Base-by-base conservation (phyloP, 2,329 filamentous ascomycete genomes). In the Graphium sp. region DNA sequence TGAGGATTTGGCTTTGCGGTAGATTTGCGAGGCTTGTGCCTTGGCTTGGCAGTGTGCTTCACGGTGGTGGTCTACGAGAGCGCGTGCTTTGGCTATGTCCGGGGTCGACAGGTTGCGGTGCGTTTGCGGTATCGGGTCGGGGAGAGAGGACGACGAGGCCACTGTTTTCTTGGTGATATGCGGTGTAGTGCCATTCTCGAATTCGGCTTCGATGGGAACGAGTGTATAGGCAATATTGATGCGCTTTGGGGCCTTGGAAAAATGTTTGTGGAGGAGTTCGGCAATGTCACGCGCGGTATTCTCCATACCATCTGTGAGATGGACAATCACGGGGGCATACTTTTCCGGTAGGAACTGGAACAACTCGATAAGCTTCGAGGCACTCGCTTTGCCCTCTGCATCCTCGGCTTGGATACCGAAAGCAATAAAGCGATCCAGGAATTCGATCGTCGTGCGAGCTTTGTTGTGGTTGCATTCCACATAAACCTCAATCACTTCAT, bases 1-100 rank as follows among this genome's bases (percentile, higher is more conserved):
- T 35, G 83, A 70, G 0, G 81, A 84, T 39, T 66, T 74, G 14
- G 64, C 62, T 11, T 55, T 55, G 19, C 53, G 55, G 32, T 46
- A 52, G 14, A 61, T 50, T 5, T 53, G 46, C 1, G 51, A 41
- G 0, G 60, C n/a, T n/a, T n/a, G n/a, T n/a, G n/a, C n/a, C n/a
- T n/a, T n/a, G n/a, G n/a, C n/a, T n/a, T n/a, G n/a, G n/a, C n/a
- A n/a, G n/a, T n/a, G n/a, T n/a, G n/a, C n/a, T n/a, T n/a, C n/a
- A n/a, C n/a, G n/a, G n/a, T n/a, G n/a, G n/a, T 24, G 4, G 26
- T 15, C 6, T 29, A 33, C 5, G 34, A n/a, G n/a, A n/a, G n/a
- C n/a, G n/a, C n/a, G n/a, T n/a, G n/a, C n/a, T n/a, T n/a, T n/a
- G n/a, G n/a, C n/a, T n/a, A n/a, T n/a, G n/a, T n/a, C n/a, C n/a